phyloP scores from a whole-genome alignment of 805 yeast species.

The Sugiyamaella americana region DNA sequence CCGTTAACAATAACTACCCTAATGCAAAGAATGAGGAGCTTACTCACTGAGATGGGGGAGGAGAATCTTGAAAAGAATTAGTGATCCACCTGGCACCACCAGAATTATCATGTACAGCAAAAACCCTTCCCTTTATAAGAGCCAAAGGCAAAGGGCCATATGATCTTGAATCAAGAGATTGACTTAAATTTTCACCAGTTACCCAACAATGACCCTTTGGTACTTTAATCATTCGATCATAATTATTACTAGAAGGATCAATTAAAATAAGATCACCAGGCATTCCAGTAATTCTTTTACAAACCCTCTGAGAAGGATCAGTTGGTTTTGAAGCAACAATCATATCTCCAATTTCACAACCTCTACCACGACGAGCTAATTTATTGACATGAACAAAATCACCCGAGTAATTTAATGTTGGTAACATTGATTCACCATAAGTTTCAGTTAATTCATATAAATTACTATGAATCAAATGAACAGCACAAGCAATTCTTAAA shows the following conservation, averaged over 20 bases:
- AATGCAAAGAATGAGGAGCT: no score
- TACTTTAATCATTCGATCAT: slow-evolving; percentile 54
- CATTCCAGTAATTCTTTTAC: slow-evolving; percentile 93
- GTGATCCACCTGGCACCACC: slow-evolving; percentile 20
- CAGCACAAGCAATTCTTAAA: slow-evolving; percentile 32
- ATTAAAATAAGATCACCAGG: slow-evolving; percentile 81
- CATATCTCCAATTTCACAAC: slow-evolving; percentile 74
- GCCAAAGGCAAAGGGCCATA: slow-evolving; percentile 91
- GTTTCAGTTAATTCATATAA: slow-evolving; percentile 75
- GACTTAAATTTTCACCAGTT: slow-evolving; percentile 88
- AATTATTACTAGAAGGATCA: slow-evolving; percentile 57
- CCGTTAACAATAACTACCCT: no score
- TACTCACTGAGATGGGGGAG: no score
- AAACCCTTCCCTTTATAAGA: slow-evolving; percentile 76
- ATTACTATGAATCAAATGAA: slow-evolving; percentile 61
- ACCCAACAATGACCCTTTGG: slow-evolving; percentile 98
- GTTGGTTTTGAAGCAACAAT: slow-evolving; percentile 87
- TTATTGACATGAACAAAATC: slow-evolving; percentile 60
- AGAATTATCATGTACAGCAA: slow-evolving; percentile 41
- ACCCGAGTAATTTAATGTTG: slow-evolving; percentile 66
- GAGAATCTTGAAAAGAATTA: not conserved
- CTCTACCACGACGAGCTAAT: slow-evolving; percentile 44
- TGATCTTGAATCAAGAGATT: slow-evolving; percentile 81
- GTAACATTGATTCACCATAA: slow-evolving; percentile 92
- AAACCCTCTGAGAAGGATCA: slow-evolving; percentile 76